A percentile compares a stretch with the other conserved stretches of the same genome.
Conservation (phyloP, 192 early-diverging fungal genomes). For the Podila verticillata region DNA sequence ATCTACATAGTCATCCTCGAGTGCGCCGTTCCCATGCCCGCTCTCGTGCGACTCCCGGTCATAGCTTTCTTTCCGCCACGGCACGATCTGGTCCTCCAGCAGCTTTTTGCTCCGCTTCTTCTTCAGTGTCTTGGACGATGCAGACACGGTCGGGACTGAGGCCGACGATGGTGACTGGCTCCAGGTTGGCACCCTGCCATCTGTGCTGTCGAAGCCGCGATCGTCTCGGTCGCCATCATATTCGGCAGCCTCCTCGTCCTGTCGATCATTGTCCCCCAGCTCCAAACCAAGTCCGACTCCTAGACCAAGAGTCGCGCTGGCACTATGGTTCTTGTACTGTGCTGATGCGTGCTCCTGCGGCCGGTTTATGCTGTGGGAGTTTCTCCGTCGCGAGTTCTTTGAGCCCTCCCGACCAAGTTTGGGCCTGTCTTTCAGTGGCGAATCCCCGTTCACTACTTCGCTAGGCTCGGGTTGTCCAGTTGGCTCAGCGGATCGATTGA, state of each 20-base stretch:
- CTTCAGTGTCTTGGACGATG: not conserved
- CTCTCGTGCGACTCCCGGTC: constrained; percentile 11
- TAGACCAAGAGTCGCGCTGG: constrained; percentile 5
- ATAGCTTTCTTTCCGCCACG: constrained; percentile 13
- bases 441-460: not conserved
- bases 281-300: constrained; percentile 20
- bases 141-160: not conserved
- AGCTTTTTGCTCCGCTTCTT: constrained; percentile 2
- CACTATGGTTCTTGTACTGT: constrained; percentile 11
- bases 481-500: no score
- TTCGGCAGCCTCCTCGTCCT: not conserved
- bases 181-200: no score
- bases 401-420: constrained; percentile 5
- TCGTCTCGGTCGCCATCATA: not conserved
- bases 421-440: not conserved
- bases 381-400: constrained; percentile 20
- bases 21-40: not conserved
- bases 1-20: constrained; percentile 1
- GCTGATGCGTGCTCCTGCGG: not conserved
- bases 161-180: not conserved
- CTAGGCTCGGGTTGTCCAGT: not conserved
- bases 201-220: not conserved
- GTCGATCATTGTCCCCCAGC: not conserved
- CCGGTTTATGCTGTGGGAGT: constrained; percentile 22
- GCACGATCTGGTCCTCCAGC: constrained; percentile 13